Evolutionary conservation across 1,284 basidiomycete species (phyloP).

Genomic region (Cryptococcus sp.): DNA sequence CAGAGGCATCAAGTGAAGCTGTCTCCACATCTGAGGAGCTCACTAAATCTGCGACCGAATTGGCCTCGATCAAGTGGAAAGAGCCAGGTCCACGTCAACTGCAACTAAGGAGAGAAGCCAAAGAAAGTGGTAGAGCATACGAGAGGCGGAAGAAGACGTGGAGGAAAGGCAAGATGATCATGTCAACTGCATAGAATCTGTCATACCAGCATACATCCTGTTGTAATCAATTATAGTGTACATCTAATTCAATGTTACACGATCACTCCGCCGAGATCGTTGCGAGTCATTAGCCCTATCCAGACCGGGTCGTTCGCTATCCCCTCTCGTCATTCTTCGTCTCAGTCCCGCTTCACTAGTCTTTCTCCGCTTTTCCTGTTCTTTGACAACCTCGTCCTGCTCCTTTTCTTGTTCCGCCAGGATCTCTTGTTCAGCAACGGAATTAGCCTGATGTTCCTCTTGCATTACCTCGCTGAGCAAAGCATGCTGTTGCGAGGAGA

Average conservation of each 20-base stretch:
- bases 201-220: background rate
- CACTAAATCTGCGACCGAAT: background rate
- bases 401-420: conserved; percentile 21
- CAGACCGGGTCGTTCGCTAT: conserved; percentile 4
- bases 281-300: background rate
- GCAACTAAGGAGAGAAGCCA: conserved; percentile 31
- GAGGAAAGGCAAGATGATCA: conserved; percentile 11
- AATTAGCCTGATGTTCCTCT: conserved; percentile 28
- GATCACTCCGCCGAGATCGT: background rate
- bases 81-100: conserved; percentile 27
- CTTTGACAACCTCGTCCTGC: conserved; percentile 29
- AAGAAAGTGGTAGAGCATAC: conserved; percentile 37
- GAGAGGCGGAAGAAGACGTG: conserved; percentile 26
- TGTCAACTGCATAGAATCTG: conserved; percentile 3
- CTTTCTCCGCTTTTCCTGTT: conserved; percentile 17
- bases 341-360: conserved; percentile 4
- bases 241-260: background rate
- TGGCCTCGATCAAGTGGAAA: conserved; percentile 32
- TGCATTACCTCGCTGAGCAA: conserved; percentile 37
- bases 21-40: background rate
- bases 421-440: conserved; percentile 19
- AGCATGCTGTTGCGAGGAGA: conserved; percentile 22
- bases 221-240: background rate
- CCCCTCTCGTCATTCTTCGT: conserved; percentile 3
- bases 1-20: conserved; percentile 1